Evolutionary conservation across 2,329 filamentous ascomycete genomes (phyloP).

Genomic region (Fusarium sp.): DNA sequence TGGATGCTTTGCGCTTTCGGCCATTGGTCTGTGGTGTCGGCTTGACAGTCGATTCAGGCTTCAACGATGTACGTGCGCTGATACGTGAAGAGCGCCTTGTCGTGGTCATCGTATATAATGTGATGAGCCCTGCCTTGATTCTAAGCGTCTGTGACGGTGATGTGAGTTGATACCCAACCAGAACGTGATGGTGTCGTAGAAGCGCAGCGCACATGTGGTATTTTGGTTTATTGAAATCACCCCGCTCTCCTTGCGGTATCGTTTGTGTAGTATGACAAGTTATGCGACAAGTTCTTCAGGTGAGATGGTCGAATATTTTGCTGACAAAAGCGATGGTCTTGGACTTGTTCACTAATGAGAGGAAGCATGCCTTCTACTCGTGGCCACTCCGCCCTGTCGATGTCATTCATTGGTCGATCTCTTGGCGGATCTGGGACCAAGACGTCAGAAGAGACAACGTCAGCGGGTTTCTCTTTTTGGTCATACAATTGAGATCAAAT

Average conservation of each 20-base stretch:
- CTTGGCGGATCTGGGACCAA: conserved; percentile 5
- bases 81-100: conserved; percentile 61
- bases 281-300: not conserved
- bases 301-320: not conserved
- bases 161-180: conserved; percentile 27
- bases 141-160: not conserved
- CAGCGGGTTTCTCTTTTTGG: not conserved
- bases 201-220: conserved; percentile 33
- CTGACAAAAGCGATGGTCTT: conserved; percentile 2
- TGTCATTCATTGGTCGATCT: conserved; percentile 30
- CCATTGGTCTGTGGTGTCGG: conserved; percentile 39
- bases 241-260: not conserved
- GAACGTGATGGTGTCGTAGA: conserved; percentile 12
- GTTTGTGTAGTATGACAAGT: not conserved
- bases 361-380: not conserved
- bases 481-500: not conserved
- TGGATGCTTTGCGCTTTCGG: conserved; percentile 56
- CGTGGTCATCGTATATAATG: conserved; percentile 49
- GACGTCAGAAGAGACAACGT: conserved; percentile 17
- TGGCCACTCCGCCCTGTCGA: conserved; percentile 15
- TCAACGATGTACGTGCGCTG: conserved; percentile 45
- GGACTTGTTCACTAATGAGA: conserved; percentile 31
- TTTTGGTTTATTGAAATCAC: not conserved
- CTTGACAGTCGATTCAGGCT: conserved; percentile 38
- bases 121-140: conserved; percentile 21